phyloP scores from a whole-genome alignment of 768 basidiomycete genomes.

The Leccinum uliginosum region DNA sequence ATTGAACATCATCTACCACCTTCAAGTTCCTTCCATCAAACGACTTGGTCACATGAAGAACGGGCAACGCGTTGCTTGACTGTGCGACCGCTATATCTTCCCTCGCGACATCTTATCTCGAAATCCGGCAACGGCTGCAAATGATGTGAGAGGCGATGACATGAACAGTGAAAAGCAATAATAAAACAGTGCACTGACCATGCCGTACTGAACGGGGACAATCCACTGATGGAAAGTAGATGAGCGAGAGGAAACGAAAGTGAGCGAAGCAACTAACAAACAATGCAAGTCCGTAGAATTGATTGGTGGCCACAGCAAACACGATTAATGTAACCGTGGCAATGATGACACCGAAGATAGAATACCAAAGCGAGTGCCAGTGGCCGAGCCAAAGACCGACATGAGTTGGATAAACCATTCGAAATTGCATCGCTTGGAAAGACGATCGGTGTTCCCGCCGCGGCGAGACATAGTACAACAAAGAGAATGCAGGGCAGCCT shows the following conservation, averaged over 20 bases:
- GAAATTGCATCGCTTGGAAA: conserved; percentile 79
- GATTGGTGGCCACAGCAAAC: conserved; percentile 52
- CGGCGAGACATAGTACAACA: conserved; percentile 72
- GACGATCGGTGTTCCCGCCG: conserved; percentile 60
- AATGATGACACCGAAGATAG: conserved; percentile 52
- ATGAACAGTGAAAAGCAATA: conserved; percentile 61
- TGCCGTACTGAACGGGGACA: conserved; percentile 63
- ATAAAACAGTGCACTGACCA: conserved; percentile 63
- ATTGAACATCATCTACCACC: conserved; percentile 71
- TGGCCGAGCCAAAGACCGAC: conserved; percentile 77
- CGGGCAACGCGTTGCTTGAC: conserved; percentile 56
- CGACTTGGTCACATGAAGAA: conserved; percentile 58
- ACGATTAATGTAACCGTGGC: conserved; percentile 63
- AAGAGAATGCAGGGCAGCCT: conserved; percentile 80
- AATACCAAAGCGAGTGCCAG: conserved; percentile 70
- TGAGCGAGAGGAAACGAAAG: neutral
- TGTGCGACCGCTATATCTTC: conserved; percentile 47
- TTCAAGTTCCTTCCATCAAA: conserved; percentile 49
- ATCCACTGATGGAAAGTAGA: conserved; percentile 50
- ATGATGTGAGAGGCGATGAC: conserved; percentile 65
- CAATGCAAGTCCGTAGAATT: conserved; percentile 67
- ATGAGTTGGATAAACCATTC: conserved; percentile 67
- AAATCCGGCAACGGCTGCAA: conserved; percentile 60
- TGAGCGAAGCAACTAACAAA: conserved; percentile 39
- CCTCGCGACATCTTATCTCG: conserved; percentile 47